phyloP scores from a whole-genome alignment of 306 rosid species.

The Acacia crassicarpa region DNA sequence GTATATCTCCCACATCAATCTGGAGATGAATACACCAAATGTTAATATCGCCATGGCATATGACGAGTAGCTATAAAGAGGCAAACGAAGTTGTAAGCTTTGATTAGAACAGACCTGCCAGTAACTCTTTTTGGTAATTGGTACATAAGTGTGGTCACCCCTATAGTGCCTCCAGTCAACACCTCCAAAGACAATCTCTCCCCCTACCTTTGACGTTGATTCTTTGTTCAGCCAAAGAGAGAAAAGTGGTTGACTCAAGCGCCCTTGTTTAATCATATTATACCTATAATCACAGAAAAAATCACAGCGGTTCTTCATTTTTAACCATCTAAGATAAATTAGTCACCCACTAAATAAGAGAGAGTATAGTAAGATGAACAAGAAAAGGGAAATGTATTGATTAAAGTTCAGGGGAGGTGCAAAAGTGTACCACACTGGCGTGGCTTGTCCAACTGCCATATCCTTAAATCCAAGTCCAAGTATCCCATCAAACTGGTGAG shows the following conservation, averaged over 20 bases:
- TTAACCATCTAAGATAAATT: background rate
- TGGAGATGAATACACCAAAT: conserved; percentile 35
- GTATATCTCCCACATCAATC: conserved; percentile 69
- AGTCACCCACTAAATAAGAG: background rate
- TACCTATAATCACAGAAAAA: conserved; percentile 39
- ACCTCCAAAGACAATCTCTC: conserved; percentile 69
- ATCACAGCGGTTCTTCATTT: background rate
- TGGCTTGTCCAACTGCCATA: conserved; percentile 37
- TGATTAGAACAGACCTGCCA: conserved; percentile 60
- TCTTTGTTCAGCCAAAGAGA: conserved; percentile 46
- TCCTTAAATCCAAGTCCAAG: conserved; percentile 56
- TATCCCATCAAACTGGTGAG: conserved; percentile 48
- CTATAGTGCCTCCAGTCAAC: conserved; percentile 59
- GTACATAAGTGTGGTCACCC: conserved; percentile 70
- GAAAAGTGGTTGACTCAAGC: conserved; percentile 28
- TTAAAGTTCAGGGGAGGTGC: background rate
- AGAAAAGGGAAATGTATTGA: background rate
- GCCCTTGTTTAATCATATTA: conserved; percentile 45
- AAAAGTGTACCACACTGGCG: conserved; percentile 49
- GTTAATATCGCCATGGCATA: conserved; percentile 22
- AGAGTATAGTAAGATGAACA: background rate
- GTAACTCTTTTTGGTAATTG: conserved; percentile 56
- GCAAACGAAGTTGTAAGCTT: conserved; percentile 13
- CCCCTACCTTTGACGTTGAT: conserved; percentile 40
- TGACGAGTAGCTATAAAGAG: conserved; percentile 15